Base-by-base conservation (phyloP, 768 basidiomycete species). In the Termitomyces sp. region DNA sequence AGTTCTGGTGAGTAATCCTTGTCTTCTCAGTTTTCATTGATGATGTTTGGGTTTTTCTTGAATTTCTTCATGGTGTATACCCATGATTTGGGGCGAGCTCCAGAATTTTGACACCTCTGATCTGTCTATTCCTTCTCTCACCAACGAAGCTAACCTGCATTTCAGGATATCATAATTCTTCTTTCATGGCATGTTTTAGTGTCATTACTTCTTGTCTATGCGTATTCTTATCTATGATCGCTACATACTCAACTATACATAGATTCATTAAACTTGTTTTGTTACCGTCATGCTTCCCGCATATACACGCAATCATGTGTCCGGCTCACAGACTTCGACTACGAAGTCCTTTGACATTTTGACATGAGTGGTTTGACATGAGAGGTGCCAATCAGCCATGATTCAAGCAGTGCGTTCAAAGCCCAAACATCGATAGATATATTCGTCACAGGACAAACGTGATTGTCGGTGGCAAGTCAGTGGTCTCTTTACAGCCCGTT, bases 1-100 rank as follows among this genome's bases (percentile, higher is more conserved):
- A 32, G 43, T 12, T 24, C 26, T 48, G 36, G 50, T 60, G 45
- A 55, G 52, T 56, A 20, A 28, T 3, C 54, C 35, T 52, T 56
- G 14, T 20, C 4, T 38, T 16, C 53, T 45, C 53, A 60, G 65
- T 30, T 52, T 50, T 53, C 62, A 68, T 66, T 58, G 33, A 80
- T 88, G 86, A 87, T 87, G 84, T 66, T 73, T 74, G 70, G 68
- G 68, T 72, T 70, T 69, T 73, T 75, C 73, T 72, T 87, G 90
- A 90, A 91, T 92, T 92, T 92, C 90, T 92, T 92, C 90, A 91
- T 77, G 90, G 90, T 85, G 86, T 73, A 88, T 87, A 86, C 85
- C 83, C 76, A 57, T 42, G 6, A 43, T 63, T 60, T 69, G 66
- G 85, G 87, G 82, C 71, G 79, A 75, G 89, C 89, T 88, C 87